Base-by-base conservation (phyloP, 768 basidiomycete species). In the Baorangia bicolor region DNA sequence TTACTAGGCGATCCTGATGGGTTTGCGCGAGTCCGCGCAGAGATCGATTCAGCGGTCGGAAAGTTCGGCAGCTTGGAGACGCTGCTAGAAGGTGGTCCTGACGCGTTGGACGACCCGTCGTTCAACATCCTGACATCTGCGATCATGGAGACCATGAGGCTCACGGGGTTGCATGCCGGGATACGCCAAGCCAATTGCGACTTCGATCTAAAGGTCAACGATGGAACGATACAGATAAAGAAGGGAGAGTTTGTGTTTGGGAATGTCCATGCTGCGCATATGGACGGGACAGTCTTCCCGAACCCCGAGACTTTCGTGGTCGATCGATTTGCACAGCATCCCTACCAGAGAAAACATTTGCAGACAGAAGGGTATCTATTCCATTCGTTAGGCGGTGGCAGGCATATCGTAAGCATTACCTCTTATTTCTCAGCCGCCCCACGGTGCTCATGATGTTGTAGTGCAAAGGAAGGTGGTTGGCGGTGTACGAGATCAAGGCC, bases 1-100 rank as follows among this genome's bases (percentile, higher is more conserved):
- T 69, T 84, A 25, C 69, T 83, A 33, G 72, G 75, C 45, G 66
- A 78, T 51, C 77, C 78, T 0, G 64, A 69, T n/a, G 75, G 70
- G 1, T 70, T 82, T 67, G 70, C 73, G 28, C 77, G 74, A 48
- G 72, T 82, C 6, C 77, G 77, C 2, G 66, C 70, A 5, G 80
- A 84, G 55, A 67, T 84, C 13, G 81, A 83, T 37, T 21, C 16
- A 7, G 63, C 58, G 1, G 48, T 68, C 7, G 27, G 54, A 28
- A 59, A 33, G 10, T 63, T 48, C 1, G 52, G 63, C 2, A 38
- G 31, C 41, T 43, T 68, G 43, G 60, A 60, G 20, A 27, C 23
- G 13, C 44, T 68, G 2, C 49, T 68, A 0, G 52, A 44, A 6
- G 57, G 53, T 2, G 56, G 27, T 37, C 63, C 63, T 0, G 51